Evolutionary conservation across 2,329 filamentous ascomycete genomes (phyloP), one percentile per base, ranked within the genome.

Genomic region (Zalaria obscura): DNA sequence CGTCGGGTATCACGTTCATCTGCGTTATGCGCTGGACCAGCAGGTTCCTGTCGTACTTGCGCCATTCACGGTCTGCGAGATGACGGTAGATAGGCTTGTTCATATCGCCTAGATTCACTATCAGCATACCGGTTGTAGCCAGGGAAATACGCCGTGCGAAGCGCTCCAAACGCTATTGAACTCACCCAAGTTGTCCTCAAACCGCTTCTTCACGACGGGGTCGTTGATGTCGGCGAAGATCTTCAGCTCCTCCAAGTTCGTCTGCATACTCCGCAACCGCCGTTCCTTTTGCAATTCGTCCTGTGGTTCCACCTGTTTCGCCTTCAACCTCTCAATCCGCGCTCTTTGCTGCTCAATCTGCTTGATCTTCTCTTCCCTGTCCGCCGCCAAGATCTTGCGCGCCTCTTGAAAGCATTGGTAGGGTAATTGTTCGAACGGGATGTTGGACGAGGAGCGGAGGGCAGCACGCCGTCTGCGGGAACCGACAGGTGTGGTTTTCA

Each of bases 401-500:
- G 91, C 91, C 66, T 95, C 88, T 65, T 98, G 91, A 68, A 96
- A 98, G 64, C 85, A 91, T 71, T 96, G 89, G 66, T 93, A 98
- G 11, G 91, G 91, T 50, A 98, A 69, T 58, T 89, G 83, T 67
- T 94, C 86, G 58, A 98, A 95, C 26, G 88, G 86, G 39, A 94
- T 67, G 53, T 80, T 73, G 47, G 72, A 65, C 32, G 67, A 73
- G 52, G 67, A 75, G 54, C 72, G 47, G 26, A 60, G 49, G 35
- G 58, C 60, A 39, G 64, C 64, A 58, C 89, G 80, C 48, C 88
- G 80, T 69, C 88, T 77, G 52, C 88, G 78, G 36, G 87, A 93
- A 39, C 88, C 88, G 53, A 94, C 69, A 40, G 85, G 86, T 47
- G 77, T 71, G 25, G 36, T 41, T 26, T 39, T 36, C 35, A 52